These are phyloP conservation scores for Chalciporus sphaerocephalus DNA, from an alignment of 768 basidiomycete species.

Conservation along the genomic window DNA sequence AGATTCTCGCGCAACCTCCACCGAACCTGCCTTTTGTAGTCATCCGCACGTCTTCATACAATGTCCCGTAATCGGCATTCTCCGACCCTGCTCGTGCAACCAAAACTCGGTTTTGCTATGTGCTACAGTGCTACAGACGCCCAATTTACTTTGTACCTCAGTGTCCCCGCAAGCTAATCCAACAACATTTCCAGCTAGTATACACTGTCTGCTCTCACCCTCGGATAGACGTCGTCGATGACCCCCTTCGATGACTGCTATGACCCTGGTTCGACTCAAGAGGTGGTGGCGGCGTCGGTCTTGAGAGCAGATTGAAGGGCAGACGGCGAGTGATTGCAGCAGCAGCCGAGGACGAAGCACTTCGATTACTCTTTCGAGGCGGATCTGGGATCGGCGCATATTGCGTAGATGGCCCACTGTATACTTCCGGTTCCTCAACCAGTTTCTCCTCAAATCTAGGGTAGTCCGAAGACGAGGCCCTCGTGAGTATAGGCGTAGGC, in stretches of 20 bases:
- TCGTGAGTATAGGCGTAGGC: constrained; percentile 39
- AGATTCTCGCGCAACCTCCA: background rate
- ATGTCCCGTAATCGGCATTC: constrained; percentile 20
- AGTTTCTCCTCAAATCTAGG: constrained; percentile 34
- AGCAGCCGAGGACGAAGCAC: constrained; percentile 42
- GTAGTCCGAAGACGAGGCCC: constrained; percentile 57
- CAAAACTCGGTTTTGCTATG: constrained; percentile 1
- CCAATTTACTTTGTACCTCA: constrained; percentile 10
- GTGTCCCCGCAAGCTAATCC: constrained; percentile 24
- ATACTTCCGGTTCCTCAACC: constrained; percentile 47
- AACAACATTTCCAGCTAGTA: constrained; percentile 20
- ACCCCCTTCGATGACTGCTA: constrained; percentile 40
- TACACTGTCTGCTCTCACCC: constrained; percentile 18
- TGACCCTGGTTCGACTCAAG: constrained; percentile 20
- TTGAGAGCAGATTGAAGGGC: constrained; percentile 65
- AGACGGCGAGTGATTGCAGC: constrained; percentile 52
- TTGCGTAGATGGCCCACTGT: constrained; percentile 62
- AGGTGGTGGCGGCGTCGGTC: constrained; percentile 36
- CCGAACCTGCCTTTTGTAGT: constrained; percentile 16
- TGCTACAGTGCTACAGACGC: constrained; percentile 17
- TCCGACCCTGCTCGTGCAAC: constrained; percentile 17
- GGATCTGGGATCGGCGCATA: constrained; percentile 73
- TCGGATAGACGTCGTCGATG: constrained; percentile 38
- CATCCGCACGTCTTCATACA: background rate
- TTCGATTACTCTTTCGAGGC: constrained; percentile 43